Base-by-base conservation (phyloP, 2,329 filamentous ascomycete species). In the Pseudogymnoascus sp. region DNA sequence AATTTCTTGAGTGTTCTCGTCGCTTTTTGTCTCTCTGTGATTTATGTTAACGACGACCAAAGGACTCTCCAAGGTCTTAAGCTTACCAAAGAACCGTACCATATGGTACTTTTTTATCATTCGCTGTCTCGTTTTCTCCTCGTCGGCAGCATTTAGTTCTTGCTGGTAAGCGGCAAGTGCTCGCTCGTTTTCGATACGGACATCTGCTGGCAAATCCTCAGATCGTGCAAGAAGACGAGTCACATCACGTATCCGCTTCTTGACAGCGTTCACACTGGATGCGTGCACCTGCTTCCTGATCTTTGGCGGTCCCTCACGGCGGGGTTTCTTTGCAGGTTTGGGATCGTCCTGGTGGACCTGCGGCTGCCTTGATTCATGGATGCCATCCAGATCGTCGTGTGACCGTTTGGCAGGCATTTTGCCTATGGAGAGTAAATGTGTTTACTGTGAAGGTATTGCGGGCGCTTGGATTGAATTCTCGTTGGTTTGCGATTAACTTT, bases 101-200 rank as follows among this genome's bases (percentile, higher is more conserved):
- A 90, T 92, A 72, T 93, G 89, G 68, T 91, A 94, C 72, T 86
- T 88, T 58, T 79, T 79, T 64, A 92, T 91, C 82, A 92, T 90
- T 62, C 84, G 80, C 67, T 80, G 80, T 66, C 84, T 80, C 70
- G 79, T 80, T 74, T 84, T 86, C 68, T 85, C 83, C 62, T 80
- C 78, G 62, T 82, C 76, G 57, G 81, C 78, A 64, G 82, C 79
- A 4, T 74, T 78, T 62, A 92, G 77, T 68, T 89, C 86, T 65
- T 82, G 78, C 72, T 84, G 80, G 68, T 86, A 86, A 4, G 85
- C 80, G 53, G 80, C 81, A 64, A 93, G 75, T 70, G 91, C 89
- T 61, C 88, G 81, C 74, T 92, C 87, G 63, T 89, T 80, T 25
- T 90, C 86, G 43, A 84, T 78, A 61, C 84, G 80, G 8, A 88